These are phyloP conservation scores for Urochloa ruziziensis DNA, from an alignment of 176 grass and related monocot genomes.

Conservation along the genomic window DNA sequence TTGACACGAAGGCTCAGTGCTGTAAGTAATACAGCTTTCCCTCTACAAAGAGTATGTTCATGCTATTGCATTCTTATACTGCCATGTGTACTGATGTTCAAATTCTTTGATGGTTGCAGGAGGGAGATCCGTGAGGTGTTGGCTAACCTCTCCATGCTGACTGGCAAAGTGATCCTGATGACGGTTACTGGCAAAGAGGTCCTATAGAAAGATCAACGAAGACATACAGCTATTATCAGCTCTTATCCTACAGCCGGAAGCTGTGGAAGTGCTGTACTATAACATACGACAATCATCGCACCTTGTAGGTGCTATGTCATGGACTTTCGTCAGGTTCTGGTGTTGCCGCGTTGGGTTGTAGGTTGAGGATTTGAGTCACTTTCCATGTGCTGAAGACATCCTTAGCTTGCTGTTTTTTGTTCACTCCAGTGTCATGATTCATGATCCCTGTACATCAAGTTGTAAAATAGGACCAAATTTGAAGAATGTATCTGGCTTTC, in stretches of 20 bases:
- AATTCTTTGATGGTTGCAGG: conserved; percentile 26
- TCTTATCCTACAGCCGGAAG: background rate
- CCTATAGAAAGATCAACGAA: background rate
- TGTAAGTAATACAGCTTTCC: background rate
- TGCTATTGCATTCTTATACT: background rate
- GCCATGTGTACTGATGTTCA: background rate
- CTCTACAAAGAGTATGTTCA: background rate
- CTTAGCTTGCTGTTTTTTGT: background rate
- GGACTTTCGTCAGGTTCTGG: background rate
- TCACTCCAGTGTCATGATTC: background rate
- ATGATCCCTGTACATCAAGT: background rate
- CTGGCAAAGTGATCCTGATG: background rate
- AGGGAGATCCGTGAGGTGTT: background rate
- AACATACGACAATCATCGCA: background rate
- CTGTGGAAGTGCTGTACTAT: background rate
- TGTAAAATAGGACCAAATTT: background rate
- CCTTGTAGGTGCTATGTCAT: background rate
- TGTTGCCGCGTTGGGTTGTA: conserved; percentile 15
- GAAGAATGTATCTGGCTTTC: background rate
- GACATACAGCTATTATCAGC: background rate
- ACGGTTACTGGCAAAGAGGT: background rate
- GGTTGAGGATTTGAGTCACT: background rate
- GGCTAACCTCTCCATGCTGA: background rate
- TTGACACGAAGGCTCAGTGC: background rate
- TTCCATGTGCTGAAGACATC: background rate